A percentile compares a stretch with the other conserved stretches of the same genome.
phyloP scores from a whole-genome alignment of 257 asterid genomes.

The Solanum medicagineum region DNA sequence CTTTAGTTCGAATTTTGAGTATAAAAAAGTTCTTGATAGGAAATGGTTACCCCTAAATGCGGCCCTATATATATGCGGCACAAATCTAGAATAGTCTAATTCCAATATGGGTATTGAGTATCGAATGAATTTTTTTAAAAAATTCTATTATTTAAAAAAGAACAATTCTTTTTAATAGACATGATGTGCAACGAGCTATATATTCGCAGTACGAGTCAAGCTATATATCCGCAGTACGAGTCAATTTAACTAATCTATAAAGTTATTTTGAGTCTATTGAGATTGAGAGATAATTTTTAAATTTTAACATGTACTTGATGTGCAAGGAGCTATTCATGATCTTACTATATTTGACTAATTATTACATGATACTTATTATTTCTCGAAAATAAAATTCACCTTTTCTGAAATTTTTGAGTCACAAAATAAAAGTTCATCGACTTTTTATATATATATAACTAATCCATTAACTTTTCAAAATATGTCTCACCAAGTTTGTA shows the following conservation, averaged over 20 bases:
- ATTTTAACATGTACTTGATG: neutral
- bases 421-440: rapidly evolving
- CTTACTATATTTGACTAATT: neutral
- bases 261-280: neutral
- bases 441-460: neutral
- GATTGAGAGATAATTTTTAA: neutral
- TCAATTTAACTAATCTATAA: neutral
- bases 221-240: neutral
- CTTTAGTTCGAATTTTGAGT: too few relatives aligned
- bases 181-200: neutral
- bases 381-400: rapidly evolving
- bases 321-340: neutral
- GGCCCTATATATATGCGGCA: too few relatives aligned
- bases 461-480: neutral
- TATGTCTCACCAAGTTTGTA: too few relatives aligned
- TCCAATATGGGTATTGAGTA: too few relatives aligned
- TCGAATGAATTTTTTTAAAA: too few relatives aligned
- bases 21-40: too few relatives aligned
- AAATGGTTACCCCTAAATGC: too few relatives aligned
- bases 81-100: too few relatives aligned
- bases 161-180: neutral
- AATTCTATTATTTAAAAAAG: neutral
- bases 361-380: neutral
- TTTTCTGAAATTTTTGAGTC: rapidly evolving
- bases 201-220: neutral